Evolutionary conservation across 108 stramenopile genomes (phyloP), one percentile per base, ranked within the genome.

Genomic region (Pseudonitzschia delicatissima): DNA sequence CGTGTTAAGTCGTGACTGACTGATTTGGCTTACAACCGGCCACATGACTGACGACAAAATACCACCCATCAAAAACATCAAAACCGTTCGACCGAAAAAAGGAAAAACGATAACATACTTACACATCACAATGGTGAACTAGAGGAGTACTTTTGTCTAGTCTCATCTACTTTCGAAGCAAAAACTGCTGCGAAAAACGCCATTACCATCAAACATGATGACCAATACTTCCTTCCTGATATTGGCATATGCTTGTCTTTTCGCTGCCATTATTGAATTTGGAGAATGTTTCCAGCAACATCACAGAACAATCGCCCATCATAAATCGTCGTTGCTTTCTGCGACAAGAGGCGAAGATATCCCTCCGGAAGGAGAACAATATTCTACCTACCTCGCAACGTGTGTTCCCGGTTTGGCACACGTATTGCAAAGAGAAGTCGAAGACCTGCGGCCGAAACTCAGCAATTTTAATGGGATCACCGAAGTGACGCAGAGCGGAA

Each of bases 401-500:
- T 93, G 92, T 50, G 78, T 84, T 20, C 92, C 92, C 27, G 92
- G 92, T 23, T 61, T 93, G 44, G 69, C 87, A 0, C 49, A 72
- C 3, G 47, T 72, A 7, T 70, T 93, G 40, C 71, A 82, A 2
- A 37, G 77, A 37, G 92, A 93, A 59, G 57, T 93, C 51, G 45
- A 45, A 2, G 55, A 62, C 17, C 63, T 70, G 49, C 79, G 23
- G 33, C 21, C 25, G 66, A 75, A 33, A 62, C 12, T 26, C 0
- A n/a, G 36, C 35, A 7, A 31, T 52, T 48, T 39, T 74, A 74
- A 25, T 69, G 80, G 28, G 45, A 72, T 27, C 74, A 74, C 45
- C n/a, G 50, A 64, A 61, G 69, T 69, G 17, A 0, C 27, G 26
- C 33, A 47, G 20, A 71, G 69, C 45, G 74, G 71, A 18, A 68